Evolutionary conservation across 495 filamentous ascomycete species (phyloP).

Genomic region (Aspergillus ellipticus): DNA sequence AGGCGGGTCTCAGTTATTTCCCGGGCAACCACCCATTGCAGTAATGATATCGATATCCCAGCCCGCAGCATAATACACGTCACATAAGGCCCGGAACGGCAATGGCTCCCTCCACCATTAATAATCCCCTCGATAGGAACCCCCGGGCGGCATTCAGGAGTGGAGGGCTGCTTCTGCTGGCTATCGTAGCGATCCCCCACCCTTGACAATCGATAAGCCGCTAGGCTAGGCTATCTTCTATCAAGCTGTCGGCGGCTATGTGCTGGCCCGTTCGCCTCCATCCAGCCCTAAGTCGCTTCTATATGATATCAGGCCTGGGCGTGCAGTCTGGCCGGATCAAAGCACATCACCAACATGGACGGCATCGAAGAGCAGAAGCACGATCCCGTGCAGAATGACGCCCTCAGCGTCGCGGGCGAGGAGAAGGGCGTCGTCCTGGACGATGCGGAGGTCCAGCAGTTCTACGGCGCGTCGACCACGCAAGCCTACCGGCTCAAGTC

Average conservation of each 20-base stretch:
- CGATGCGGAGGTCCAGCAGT: conserved; percentile 22
- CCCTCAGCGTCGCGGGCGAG: not conserved
- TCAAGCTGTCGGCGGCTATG: not conserved
- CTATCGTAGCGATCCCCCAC: conserved; percentile 1
- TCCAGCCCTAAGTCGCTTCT: not conserved
- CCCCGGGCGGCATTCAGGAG: not conserved
- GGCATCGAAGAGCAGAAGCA: conserved; percentile 18
- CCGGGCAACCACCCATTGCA: no score
- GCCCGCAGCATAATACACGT: no score
- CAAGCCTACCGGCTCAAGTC: conserved; percentile 34
- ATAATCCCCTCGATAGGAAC: not conserved
- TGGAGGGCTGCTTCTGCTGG: not conserved
- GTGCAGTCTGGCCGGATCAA: not conserved
- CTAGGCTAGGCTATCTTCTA: not conserved
- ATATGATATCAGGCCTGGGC: not conserved
- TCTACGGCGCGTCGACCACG: conserved; percentile 31
- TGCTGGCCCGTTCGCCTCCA: not conserved
- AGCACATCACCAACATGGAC: conserved; percentile 15
- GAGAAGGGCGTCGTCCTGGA: conserved; percentile 23
- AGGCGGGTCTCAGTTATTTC: no score
- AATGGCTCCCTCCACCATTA: no score
- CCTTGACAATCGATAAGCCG: conserved; percentile 2
- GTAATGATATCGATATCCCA: no score
- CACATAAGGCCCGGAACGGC: no score
- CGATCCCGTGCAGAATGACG: not conserved